Evolutionary conservation across 2,329 filamentous ascomycete species (phyloP), one percentile per base, ranked within the genome.

Genomic region (Aspergillus transmontanensis): DNA sequence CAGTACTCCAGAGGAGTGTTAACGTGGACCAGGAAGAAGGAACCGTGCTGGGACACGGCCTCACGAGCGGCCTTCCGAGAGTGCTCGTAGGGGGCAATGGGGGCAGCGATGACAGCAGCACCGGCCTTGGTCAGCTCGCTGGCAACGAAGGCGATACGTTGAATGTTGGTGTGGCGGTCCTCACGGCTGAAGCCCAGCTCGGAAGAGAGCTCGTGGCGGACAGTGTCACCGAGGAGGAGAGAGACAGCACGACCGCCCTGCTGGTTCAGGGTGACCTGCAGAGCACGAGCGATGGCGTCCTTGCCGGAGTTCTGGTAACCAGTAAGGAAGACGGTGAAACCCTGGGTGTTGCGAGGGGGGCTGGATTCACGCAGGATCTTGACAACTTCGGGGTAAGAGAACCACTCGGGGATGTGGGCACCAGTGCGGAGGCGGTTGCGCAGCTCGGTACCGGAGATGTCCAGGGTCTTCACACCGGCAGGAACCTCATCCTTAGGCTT

Each of bases 311-410:
- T 99, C 79, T 91, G 90, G 86, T 95, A 97, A 65, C 95, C 95
- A 3, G 95, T 98, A 69, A 99, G 86, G 89, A 99, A 97, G 81
- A 99, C 87, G 67, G 95, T 98, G 87, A 99, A 99, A 68, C 95
- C 95, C 85, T 99, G 96, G 76, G 90, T 87, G 73, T 88, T 89
- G 70, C 95, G 91, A 58, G 96, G 89, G 57, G 94, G 95, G 85
- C 98, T 95, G 71, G 94, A 96, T 84, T 99, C 94, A 74, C 95
- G 90, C 66, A 99, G 90, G 57, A 98, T 95, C 80, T 89, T 90
- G 82, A 99, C 95, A 72, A 99, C 95, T 84, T 99, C 95, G 66
- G 95, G 94, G 85, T 99, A 99, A 36, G 95, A 98, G 87, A 99
- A 99, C 95, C 95, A 99, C 81, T 96, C 93, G 71, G 95, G 95